Evolutionary conservation across 139 green algal genomes (phyloP), one percentile per base, ranked within the genome.

Genomic region (Chlamydomonas sphaeroides): DNA sequence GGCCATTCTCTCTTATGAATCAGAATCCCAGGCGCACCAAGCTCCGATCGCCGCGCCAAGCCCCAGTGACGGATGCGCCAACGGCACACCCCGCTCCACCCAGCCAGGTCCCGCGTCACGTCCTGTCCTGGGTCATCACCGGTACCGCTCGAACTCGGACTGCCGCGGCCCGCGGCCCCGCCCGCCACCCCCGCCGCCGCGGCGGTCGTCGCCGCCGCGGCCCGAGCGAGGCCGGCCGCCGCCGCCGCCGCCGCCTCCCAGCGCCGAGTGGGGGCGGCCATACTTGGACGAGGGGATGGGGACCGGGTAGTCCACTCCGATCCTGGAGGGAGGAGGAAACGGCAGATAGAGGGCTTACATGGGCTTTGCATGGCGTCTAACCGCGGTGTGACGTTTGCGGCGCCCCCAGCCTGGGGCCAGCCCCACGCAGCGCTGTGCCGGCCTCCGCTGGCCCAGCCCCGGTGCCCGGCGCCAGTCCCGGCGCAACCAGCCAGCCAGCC

Each of bases 251-350:
- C 57, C 73, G 42, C 59, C 61, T 15, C 88, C 78, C 35, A 68
- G 45, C 23, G 78, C 68, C 67, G 51, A 65, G 73, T 89, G 79
- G 10, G 81, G 82, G 32, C 86, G 35, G 2, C 65, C 85, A 36
- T 83, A 80, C 21, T 80, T 73, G 7, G 83, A 75, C 2, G 71
- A 57, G 11, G 85, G 83, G 20, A 95, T 87, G 33, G 93, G 89
- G 7, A 33, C 39, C 6, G 93, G 93, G 89, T 97, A 97, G 75
- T 95, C 88, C 35, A 79, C 26, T 0, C 92, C 93, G 33, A 97
- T 93, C 45, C 39, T 87, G 91, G 69, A 78, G 39, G 66, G 20
- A 15, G 26, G 0, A 57, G 3, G 49, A 3, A 63, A n/a, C 8
- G n/a, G 14, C 11, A 53, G 11, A 42, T 8, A 76, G 62, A 42